These are phyloP conservation scores for Deinandra increscens DNA, from an alignment of 129 eudicot genomes.

Conservation along the genomic window DNA sequence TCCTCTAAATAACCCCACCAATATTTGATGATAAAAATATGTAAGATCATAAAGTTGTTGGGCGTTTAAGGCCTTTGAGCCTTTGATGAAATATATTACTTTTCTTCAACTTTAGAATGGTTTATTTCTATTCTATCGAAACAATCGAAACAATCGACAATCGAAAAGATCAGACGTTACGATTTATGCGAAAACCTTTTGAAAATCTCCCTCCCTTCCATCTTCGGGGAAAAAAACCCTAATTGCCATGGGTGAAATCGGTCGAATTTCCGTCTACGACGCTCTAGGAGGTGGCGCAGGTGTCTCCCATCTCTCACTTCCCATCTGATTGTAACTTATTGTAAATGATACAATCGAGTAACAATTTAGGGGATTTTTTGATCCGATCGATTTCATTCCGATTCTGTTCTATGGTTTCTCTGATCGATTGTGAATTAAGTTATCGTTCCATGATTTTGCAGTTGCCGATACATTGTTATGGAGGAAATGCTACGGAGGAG, in stretches of 20 bases:
- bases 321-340: background rate
- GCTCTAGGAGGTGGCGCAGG: slow-evolving; percentile 89
- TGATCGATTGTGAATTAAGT: slow-evolving; percentile 13
- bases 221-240: slow-evolving; percentile 39
- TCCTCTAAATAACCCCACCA: no score
- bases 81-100: no score
- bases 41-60: no score
- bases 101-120: no score
- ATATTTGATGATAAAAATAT: no score
- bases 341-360: slow-evolving; percentile 3
- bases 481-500: slow-evolving; percentile 56
- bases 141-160: no score
- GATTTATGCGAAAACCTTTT: slow-evolving; percentile 15
- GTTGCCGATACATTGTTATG: slow-evolving; percentile 90
- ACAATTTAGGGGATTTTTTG: background rate
- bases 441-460: slow-evolving; percentile 33
- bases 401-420: background rate
- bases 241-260: slow-evolving; percentile 63
- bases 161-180: slow-evolving; percentile 29
- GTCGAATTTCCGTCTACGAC: slow-evolving; percentile 53
- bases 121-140: no score
- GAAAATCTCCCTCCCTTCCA: slow-evolving; percentile 27
- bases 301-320: slow-evolving; percentile 12
- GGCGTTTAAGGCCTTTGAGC: no score
- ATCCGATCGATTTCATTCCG: background rate